Evolutionary conservation across 1,284 basidiomycete species (phyloP).

Genomic region (Irpex sp.): DNA sequence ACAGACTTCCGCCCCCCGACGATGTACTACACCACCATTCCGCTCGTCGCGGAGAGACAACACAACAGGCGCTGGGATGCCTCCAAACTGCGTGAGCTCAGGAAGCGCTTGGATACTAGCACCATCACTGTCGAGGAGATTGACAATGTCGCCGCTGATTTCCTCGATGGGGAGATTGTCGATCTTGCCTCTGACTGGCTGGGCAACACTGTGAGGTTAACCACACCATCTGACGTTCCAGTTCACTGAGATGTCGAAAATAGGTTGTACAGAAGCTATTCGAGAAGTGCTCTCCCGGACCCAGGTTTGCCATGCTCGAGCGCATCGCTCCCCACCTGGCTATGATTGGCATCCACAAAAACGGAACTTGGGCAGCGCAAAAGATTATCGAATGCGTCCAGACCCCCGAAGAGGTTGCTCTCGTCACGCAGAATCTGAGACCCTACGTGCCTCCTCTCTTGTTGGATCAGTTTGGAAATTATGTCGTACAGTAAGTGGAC

Average conservation of each 20-base stretch:
- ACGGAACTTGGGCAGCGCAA: slow-evolving; percentile 99
- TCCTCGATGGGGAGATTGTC: slow-evolving; percentile 89
- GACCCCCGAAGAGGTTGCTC: slow-evolving; percentile 81
- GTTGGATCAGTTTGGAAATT: slow-evolving; percentile 96
- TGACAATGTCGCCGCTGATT: slow-evolving; percentile 85
- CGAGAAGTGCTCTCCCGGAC: slow-evolving; percentile 78
- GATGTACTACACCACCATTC: slow-evolving; percentile 93
- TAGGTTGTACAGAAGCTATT: slow-evolving; percentile 96
- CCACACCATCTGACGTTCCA: background rate
- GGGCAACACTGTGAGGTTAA: slow-evolving; percentile 83
- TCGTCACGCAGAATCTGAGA: slow-evolving; percentile 84
- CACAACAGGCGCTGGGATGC: slow-evolving; percentile 91
- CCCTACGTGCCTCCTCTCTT: slow-evolving; percentile 93
- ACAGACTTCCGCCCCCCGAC: slow-evolving; percentile 82
- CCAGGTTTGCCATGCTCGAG: slow-evolving; percentile 89
- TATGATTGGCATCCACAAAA: slow-evolving; percentile 98
- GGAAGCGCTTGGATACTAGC: slow-evolving; percentile 85
- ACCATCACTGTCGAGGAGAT: slow-evolving; percentile 84
- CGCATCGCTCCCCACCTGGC: slow-evolving; percentile 92
- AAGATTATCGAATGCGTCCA: slow-evolving; percentile 97
- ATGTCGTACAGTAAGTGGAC: slow-evolving; percentile 84
- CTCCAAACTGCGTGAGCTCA: slow-evolving; percentile 89
- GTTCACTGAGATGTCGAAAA: slow-evolving; percentile 10
- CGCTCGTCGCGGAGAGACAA: slow-evolving; percentile 77
- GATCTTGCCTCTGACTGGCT: slow-evolving; percentile 98